A percentile compares a stretch with the other conserved stretches of the same genome.
phyloP scores from a whole-genome alignment of 495 filamentous ascomycete species.

The Oidiodendron maius region DNA sequence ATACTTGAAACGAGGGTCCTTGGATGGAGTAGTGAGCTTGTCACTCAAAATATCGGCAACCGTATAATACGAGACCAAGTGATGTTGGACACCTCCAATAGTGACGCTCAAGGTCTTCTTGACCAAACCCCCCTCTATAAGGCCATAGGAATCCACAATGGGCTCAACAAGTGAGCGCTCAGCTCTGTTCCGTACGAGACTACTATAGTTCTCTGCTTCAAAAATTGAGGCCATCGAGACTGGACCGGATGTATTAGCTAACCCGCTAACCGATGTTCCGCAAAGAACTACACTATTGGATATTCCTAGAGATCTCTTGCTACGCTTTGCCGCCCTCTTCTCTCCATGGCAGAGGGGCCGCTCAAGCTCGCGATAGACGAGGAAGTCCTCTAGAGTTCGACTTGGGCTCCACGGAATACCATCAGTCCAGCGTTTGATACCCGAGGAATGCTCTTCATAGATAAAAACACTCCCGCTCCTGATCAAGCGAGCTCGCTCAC shows the following conservation, averaged over 20 bases:
- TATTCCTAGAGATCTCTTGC: conserved; percentile 27
- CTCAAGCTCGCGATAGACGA: conserved; percentile 83
- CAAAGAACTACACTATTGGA: conserved; percentile 16
- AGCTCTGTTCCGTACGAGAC: conserved; percentile 25
- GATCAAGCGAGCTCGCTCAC: conserved; percentile 68
- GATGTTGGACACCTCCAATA: conserved; percentile 62
- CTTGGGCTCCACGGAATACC: conserved; percentile 86
- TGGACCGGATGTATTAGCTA: conserved; percentile 15
- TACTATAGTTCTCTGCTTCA: conserved; percentile 31
- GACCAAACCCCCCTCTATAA: conserved; percentile 75
- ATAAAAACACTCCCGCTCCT: conserved; percentile 82
- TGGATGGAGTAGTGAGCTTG: conserved; percentile 53
- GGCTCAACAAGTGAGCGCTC: conserved; percentile 75
- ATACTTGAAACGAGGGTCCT: conserved; percentile 47
- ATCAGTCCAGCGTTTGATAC: conserved; percentile 93
- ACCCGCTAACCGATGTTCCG: conserved; percentile 8
- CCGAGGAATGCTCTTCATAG: conserved; percentile 82
- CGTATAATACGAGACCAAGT: conserved; percentile 85
- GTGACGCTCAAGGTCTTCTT: conserved; percentile 89
- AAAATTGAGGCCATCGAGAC: conserved; percentile 29
- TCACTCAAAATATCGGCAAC: conserved; percentile 65
- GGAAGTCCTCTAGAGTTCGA: conserved; percentile 79
- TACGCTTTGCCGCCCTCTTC: conserved; percentile 80
- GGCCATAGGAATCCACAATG: conserved; percentile 78
- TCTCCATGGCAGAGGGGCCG: conserved; percentile 79